Evolutionary conservation across 2,329 filamentous ascomycete genomes (phyloP), one percentile per base, ranked within the genome.

Genomic region (Botryotinia globosa): DNA sequence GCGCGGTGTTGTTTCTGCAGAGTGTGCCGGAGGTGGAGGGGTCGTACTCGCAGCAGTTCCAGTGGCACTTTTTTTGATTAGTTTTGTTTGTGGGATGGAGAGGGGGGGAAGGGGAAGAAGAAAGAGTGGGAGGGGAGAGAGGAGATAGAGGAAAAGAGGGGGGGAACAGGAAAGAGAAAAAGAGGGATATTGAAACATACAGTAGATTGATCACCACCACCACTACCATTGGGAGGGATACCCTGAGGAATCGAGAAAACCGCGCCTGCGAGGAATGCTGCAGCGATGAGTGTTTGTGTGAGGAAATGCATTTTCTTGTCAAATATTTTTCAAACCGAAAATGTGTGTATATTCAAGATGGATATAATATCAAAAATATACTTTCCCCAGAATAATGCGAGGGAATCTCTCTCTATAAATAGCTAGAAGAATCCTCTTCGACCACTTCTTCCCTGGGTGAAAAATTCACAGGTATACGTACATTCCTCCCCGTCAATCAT

Each of bases 91-190:
- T 22, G 16, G n/a, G 2, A 44, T 20, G 59, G 25, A 8, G 16
- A 18, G 20, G 18, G 16, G 42, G 42, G 6, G 25, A 5, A 5
- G 5, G 48, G 1, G 48, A 9, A 1, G 18, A 3, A 4, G 4
- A 20, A 9, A 16, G 20, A 14, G 20, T 3, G 10, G 34, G 6
- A 25, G 34, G 20, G 18, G 8, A 25, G 9, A 32, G 14, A 16
- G 32, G 2, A 18, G 20, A 59, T 8, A 59, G n/a, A n/a, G n/a
- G n/a, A n/a, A n/a, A n/a, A 4, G 16, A 51, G 20, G 4, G 42
- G 42, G 8, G 5, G 10, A 5, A 18, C 1, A 2, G 5, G 10
- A 10, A 14, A 34, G 4, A 7, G 6, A 1, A 4, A n/a, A 18
- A 25, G 5, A 62, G 29, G 29, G 1, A 4, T 3, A 37, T 37